Base-by-base conservation (phyloP, 345 rosid genomes). In the Linum usitatissimum region DNA sequence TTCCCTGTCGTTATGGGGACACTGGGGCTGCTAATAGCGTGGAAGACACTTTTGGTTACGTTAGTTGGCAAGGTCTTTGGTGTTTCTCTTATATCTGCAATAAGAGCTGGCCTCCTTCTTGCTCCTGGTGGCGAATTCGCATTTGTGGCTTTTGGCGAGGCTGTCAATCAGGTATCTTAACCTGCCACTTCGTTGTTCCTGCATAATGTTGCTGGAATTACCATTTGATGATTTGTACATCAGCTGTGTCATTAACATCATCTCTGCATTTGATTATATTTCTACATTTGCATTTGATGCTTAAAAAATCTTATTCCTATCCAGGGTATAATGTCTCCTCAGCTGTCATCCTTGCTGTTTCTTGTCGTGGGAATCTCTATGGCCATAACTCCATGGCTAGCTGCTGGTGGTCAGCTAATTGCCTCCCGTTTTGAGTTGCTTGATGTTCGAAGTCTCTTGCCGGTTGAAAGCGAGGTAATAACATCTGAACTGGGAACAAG, bases 91-190 rank as follows among this genome's bases (percentile, higher is more conserved):
- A 83, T 92, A 77, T 83, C 98, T 73, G 93, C 94, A 57, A 75
- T 84, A 68, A 83, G 98, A 76, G 84, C 71, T 21, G 98, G 98
- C 66, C 95, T 92, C 73, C 95, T 92, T 79, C 93, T 92, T 56
- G 98, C 98, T 69, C 98, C 98, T 2, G 98, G 98, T 51, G 98
- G 98, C 72, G 98, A 92, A 70, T 92, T 92, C 56, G 98, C 98
- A 61, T 92, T 92, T 73, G 98, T 92, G 76, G 98, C 98, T 68
- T 92, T 92, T 63, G 98, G 98, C 64, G 98, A 92, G 76, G 96
- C 98, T 53, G 97, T 92, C 71, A 92, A 87, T 75, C 98, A 92
- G 98, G 98, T 89, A 66, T 51, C 62, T 56, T 64, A 54, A 55
- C 54, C 45, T 55, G 45, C 55, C 39, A 51, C n/a, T 65, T 66